These are phyloP conservation scores for Kluyveromyces lactis DNA, from an alignment of 805 yeast species.

Conservation along the genomic window DNA sequence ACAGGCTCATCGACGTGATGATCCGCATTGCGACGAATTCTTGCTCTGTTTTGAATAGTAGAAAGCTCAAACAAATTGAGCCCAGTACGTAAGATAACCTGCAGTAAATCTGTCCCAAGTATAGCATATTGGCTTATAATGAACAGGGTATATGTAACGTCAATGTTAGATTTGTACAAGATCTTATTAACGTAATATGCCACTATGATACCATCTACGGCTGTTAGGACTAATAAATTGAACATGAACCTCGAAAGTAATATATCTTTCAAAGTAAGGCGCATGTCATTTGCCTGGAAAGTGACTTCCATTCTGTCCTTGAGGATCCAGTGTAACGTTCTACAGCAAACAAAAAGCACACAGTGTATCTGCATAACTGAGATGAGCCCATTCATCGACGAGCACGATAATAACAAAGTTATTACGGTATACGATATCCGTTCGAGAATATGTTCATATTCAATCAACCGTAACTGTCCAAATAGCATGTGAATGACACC, in stretches of 20 bases:
- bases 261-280: conserved; percentile 25
- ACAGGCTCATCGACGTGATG: conserved; percentile 2
- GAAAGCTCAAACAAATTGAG: conserved; percentile 46
- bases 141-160: conserved; percentile 47
- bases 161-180: conserved; percentile 28
- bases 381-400: conserved; percentile 43
- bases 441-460: conserved; percentile 65
- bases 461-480: conserved; percentile 69
- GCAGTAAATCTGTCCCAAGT: conserved; percentile 44
- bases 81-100: conserved; percentile 14
- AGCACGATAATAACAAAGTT: conserved; percentile 49
- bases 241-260: conserved; percentile 34
- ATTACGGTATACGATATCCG: conserved; percentile 57
- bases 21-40: conserved; percentile 4
- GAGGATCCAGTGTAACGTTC: conserved; percentile 72
- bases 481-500: conserved; percentile 47
- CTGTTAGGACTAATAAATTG: conserved; percentile 37
- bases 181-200: conserved; percentile 36
- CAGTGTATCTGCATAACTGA: conserved; percentile 24
- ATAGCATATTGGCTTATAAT: conserved; percentile 66
- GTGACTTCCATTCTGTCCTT: conserved; percentile 39
- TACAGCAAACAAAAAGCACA: conserved; percentile 39
- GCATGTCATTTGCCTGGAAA: conserved; percentile 36
- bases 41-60: conserved; percentile 7
- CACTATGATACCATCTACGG: conserved; percentile 45